Percentiles rank a stretch among this genome's conserved stretches.
Conservation (phyloP, 2,329 filamentous ascomycete genomes). For the Claviceps capensis region DNA sequence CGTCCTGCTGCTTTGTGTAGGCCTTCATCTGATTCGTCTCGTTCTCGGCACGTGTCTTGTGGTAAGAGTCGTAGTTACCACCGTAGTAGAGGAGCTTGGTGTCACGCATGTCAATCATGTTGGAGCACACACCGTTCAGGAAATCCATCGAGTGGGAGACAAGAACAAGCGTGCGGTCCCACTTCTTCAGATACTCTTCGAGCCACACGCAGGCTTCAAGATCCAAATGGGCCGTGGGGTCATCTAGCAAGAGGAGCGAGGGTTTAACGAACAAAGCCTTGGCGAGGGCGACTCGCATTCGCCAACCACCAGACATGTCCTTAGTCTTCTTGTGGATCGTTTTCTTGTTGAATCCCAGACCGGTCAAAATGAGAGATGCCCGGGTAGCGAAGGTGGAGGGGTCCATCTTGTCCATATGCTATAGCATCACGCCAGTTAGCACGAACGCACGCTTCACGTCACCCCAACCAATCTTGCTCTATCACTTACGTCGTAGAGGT, state of each 20-base stretch:
- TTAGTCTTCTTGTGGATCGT: slow-evolving; percentile 99
- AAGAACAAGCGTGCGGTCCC: slow-evolving; percentile 91
- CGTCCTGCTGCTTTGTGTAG: slow-evolving; percentile 97
- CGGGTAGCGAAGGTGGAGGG: slow-evolving; percentile 93
- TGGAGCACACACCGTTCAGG: slow-evolving; percentile 95
- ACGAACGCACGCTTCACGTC: neutral
- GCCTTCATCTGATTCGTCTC: slow-evolving; percentile 99
- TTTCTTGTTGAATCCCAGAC: slow-evolving; percentile 97
- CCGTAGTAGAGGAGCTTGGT: slow-evolving; percentile 92
- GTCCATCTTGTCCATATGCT: slow-evolving; percentile 99
- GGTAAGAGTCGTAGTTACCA: slow-evolving; percentile 98
- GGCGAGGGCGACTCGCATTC: slow-evolving; percentile 95
- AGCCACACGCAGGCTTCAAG: slow-evolving; percentile 99
- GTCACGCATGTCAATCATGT: slow-evolving; percentile 95
- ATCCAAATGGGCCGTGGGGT: slow-evolving; percentile 98
- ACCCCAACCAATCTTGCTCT: too few species aligned
- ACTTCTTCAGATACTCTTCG: slow-evolving; percentile 99
- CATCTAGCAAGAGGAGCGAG: slow-evolving; percentile 86
- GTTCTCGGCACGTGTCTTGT: slow-evolving; percentile 87
- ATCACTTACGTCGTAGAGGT: slow-evolving; percentile 77
- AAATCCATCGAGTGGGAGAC: slow-evolving; percentile 99
- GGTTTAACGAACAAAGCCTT: slow-evolving; percentile 99
- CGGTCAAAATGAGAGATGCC: slow-evolving; percentile 90
- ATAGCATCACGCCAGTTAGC: slow-evolving; percentile 10
- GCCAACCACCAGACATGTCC: slow-evolving; percentile 99